These are phyloP conservation scores for Neoscytalidium dimidiatum DNA, from an alignment of 2,329 filamentous ascomycete genomes.

Conservation along the genomic window DNA sequence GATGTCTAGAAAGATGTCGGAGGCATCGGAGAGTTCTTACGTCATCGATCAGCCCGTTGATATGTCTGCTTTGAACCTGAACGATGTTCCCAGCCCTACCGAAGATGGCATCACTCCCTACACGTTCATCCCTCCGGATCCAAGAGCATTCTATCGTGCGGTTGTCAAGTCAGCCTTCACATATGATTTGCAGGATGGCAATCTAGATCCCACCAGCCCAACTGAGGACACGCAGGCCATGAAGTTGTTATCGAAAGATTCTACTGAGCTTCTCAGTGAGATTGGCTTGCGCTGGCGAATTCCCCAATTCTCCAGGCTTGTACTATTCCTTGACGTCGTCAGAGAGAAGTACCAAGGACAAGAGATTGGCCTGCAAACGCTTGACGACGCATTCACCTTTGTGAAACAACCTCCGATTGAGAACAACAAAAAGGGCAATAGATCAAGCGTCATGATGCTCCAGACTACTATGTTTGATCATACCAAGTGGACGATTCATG, in stretches of 20 bases:
- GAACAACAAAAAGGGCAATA: constrained; percentile 58
- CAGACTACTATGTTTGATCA: constrained; percentile 49
- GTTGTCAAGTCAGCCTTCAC: constrained; percentile 75
- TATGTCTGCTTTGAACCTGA: constrained; percentile 65
- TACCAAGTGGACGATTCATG: constrained; percentile 52
- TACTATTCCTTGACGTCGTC: constrained; percentile 82
- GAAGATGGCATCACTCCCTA: constrained; percentile 64
- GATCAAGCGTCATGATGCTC: constrained; percentile 49
- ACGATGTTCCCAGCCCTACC: constrained; percentile 36
- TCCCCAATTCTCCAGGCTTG: constrained; percentile 75
- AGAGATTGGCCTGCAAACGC: constrained; percentile 75
- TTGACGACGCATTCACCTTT: constrained; percentile 81
- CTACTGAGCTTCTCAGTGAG: constrained; percentile 80
- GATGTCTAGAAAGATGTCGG: constrained; percentile 48
- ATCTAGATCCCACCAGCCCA: constrained; percentile 52
- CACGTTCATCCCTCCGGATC: constrained; percentile 85
- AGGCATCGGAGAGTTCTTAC: constrained; percentile 51
- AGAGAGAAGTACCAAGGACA: constrained; percentile 83
- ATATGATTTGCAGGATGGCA: constrained; percentile 59
- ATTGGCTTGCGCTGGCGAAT: constrained; percentile 87
- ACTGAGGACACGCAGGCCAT: constrained; percentile 51
- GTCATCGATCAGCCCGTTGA: constrained; percentile 69
- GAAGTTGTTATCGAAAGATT: constrained; percentile 70
- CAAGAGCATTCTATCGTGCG: constrained; percentile 79
- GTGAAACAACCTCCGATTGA: constrained; percentile 72